These are phyloP conservation scores for Penicillium sp. DNA, from an alignment of 2,329 filamentous ascomycete genomes.

Conservation along the genomic window DNA sequence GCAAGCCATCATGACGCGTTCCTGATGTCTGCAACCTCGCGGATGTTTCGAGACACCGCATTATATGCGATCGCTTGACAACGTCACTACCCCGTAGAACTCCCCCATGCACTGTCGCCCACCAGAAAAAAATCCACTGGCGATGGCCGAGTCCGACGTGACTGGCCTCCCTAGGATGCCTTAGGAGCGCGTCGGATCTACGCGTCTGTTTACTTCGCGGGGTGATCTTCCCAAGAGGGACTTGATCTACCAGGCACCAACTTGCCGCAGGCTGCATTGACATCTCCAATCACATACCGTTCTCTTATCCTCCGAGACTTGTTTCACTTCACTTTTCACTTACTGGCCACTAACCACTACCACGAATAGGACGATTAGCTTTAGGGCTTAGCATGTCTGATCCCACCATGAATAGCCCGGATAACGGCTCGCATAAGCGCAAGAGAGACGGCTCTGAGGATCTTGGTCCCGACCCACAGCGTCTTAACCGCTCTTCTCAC, in stretches of 20 bases:
- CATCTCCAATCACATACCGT: background rate
- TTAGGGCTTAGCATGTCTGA: constrained; percentile 37
- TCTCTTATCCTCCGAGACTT: background rate
- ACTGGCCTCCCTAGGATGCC: background rate
- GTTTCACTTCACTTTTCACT: background rate
- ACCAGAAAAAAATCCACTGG: background rate
- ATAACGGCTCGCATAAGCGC: constrained; percentile 40
- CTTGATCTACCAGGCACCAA: constrained; percentile 9
- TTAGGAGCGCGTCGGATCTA: constrained; percentile 30
- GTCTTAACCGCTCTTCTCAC: constrained; percentile 43
- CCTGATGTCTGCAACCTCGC: constrained; percentile 17
- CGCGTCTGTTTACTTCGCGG: constrained; percentile 29
- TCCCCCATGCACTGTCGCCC: background rate
- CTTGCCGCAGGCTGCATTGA: constrained; percentile 10
- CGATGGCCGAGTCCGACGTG: constrained; percentile 6
- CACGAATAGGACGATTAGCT: constrained; percentile 10
- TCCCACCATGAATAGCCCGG: constrained; percentile 38
- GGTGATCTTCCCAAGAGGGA: constrained; percentile 14
- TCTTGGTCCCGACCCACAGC: constrained; percentile 42
- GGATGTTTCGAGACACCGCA: background rate
- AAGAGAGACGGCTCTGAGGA: constrained; percentile 45
- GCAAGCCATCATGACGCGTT: constrained; percentile 31
- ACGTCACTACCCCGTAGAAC: constrained; percentile 1
- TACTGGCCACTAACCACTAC: constrained; percentile 19
- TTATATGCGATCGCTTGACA: background rate